Conservation (phyloP, 345 rosid genomes). For the Eucalyptus polyanthemos region DNA sequence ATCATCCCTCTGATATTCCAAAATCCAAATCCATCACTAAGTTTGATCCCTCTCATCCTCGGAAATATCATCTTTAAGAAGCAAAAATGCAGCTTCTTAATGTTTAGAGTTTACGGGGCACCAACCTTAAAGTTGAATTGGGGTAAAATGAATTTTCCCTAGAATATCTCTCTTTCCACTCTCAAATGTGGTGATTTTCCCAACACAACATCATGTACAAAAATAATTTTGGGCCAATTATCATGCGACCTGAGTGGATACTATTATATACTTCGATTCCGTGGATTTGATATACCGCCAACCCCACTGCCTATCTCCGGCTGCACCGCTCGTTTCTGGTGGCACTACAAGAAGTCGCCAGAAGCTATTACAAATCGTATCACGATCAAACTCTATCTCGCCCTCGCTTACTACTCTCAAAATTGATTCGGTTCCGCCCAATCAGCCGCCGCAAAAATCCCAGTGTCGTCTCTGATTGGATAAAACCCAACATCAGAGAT, state of each 20-base stretch:
- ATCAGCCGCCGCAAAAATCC: too few relatives aligned
- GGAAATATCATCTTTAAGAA: background rate
- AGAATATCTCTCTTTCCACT: background rate
- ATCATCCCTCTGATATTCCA: too few relatives aligned
- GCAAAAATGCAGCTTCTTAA: background rate
- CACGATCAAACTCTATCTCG: background rate
- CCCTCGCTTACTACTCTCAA: background rate
- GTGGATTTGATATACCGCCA: background rate
- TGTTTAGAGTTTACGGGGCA: background rate
- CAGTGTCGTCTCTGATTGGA: too few relatives aligned
- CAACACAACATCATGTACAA: background rate
- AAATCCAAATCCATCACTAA: too few relatives aligned
- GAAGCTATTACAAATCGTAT: background rate
- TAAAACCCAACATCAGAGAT: conserved; percentile 3
- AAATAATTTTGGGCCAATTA: background rate
- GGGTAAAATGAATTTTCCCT: background rate
- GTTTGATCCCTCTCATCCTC: background rate
- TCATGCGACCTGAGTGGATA: background rate
- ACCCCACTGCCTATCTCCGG: too few relatives aligned
- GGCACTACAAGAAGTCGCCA: background rate
- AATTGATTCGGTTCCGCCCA: background rate
- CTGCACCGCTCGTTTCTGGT: too few relatives aligned
- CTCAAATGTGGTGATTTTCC: background rate
- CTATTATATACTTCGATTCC: background rate
- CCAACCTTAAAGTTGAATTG: background rate